phyloP scores from a whole-genome alignment of 768 basidiomycete species.

The Russula brevipes region DNA sequence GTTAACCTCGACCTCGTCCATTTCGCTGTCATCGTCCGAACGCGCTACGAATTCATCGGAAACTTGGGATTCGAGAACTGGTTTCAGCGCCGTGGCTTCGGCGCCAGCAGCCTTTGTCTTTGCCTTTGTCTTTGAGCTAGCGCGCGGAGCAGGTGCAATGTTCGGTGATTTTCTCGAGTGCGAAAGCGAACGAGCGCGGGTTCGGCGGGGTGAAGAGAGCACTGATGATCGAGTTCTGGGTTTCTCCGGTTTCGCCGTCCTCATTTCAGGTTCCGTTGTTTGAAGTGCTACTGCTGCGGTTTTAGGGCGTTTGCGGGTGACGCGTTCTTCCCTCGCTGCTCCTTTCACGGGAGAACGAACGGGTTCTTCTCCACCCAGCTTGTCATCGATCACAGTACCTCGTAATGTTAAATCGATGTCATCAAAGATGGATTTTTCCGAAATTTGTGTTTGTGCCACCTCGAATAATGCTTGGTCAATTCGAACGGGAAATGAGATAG shows the following conservation, averaged over 20 bases:
- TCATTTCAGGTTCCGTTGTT: background rate
- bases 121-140: background rate
- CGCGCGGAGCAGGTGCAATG: background rate
- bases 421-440: background rate
- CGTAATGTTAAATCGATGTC: background rate
- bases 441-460: background rate
- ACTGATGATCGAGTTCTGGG: background rate
- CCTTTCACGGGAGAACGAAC: background rate
- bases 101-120: background rate
- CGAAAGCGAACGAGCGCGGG: constrained; percentile 3
- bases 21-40: constrained; percentile 11
- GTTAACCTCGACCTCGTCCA: constrained; percentile 15
- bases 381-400: background rate
- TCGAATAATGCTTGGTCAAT: background rate
- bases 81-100: background rate
- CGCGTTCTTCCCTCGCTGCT: background rate
- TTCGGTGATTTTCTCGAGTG: background rate
- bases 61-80: background rate
- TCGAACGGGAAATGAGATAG: background rate
- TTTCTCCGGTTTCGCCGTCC: background rate
- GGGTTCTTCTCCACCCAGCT: background rate
- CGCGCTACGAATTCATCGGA: constrained; percentile 4
- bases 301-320: background rate
- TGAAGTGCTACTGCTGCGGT: background rate
- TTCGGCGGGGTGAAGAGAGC: background rate